Conservation (phyloP, 2,329 filamentous ascomycete species). For the Corinectria fuckeliana region DNA sequence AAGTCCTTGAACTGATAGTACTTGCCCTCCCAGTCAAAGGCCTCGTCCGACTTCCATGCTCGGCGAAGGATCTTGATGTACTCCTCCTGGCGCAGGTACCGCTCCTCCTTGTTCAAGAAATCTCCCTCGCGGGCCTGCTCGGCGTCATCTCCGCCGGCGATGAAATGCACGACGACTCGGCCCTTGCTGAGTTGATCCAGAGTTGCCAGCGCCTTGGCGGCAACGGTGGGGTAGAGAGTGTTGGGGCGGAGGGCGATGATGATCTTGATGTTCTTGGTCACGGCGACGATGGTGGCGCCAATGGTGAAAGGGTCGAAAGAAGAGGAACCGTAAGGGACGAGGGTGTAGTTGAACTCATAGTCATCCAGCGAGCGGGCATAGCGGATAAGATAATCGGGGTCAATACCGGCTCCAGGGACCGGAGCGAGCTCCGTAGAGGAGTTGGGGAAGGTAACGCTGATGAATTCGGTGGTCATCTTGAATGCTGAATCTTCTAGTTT, state of each 20-base stretch:
- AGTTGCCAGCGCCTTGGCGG: constrained; percentile 66
- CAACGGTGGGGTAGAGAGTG: constrained; percentile 64
- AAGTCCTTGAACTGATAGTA: constrained; percentile 67
- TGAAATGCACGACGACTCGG: constrained; percentile 67
- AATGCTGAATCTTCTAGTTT: background rate
- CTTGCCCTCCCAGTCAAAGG: constrained; percentile 67
- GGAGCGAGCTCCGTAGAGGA: constrained; percentile 62
- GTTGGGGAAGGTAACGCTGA: constrained; percentile 64
- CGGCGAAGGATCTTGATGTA: constrained; percentile 67
- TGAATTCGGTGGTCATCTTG: constrained; percentile 58
- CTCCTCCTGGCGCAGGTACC: constrained; percentile 65
- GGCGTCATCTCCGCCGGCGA: constrained; percentile 65
- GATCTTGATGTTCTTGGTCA: constrained; percentile 65
- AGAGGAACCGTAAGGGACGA: constrained; percentile 64
- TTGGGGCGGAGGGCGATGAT: constrained; percentile 69
- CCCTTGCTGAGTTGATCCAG: constrained; percentile 65
- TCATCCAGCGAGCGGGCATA: constrained; percentile 65
- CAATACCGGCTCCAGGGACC: constrained; percentile 57
- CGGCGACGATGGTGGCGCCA: constrained; percentile 62
- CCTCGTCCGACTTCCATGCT: constrained; percentile 62
- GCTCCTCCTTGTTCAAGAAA: constrained; percentile 62
- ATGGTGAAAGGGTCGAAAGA: constrained; percentile 55
- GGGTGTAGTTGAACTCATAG: constrained; percentile 66
- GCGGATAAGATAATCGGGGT: constrained; percentile 61
- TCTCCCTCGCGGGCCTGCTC: constrained; percentile 68